phyloP scores from a whole-genome alignment of 1,284 basidiomycete species.

The Anthracocystis setariae region DNA sequence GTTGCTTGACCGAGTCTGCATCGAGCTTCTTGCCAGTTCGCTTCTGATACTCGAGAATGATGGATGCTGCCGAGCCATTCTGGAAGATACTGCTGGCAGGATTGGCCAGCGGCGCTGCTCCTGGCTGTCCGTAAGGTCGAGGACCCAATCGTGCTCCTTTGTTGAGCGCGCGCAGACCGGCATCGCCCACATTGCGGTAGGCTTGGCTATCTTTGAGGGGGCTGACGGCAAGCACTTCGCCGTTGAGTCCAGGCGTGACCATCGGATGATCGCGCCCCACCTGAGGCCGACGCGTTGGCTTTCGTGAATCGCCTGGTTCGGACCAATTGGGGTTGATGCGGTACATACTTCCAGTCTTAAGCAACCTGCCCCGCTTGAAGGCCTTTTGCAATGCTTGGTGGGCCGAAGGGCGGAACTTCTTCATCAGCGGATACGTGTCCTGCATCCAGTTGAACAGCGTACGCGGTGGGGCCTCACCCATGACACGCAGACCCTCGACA shows the following conservation, averaged over 20 bases:
- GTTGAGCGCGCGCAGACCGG: constrained; percentile 16
- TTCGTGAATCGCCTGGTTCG: constrained; percentile 52
- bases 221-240: constrained; percentile 53
- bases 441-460: constrained; percentile 63
- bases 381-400: constrained; percentile 65
- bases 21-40: constrained; percentile 47
- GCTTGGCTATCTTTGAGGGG: constrained; percentile 58
- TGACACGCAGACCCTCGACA: constrained; percentile 55
- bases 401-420: constrained; percentile 66
- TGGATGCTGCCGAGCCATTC: constrained; percentile 52
- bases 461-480: constrained; percentile 57
- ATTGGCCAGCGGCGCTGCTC: constrained; percentile 56
- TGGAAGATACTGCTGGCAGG: constrained; percentile 62
- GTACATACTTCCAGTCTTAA: constrained; percentile 63
- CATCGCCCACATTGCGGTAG: constrained; percentile 49
- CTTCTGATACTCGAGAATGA: constrained; percentile 59
- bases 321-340: constrained; percentile 61
- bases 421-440: constrained; percentile 61
- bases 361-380: constrained; percentile 62
- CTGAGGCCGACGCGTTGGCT: constrained; percentile 55
- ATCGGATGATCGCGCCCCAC: constrained; percentile 59
- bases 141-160: constrained; percentile 45
- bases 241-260: constrained; percentile 58
- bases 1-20: constrained; percentile 29
- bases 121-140: constrained; percentile 58